Base-by-base conservation (phyloP, 768 basidiomycete species). In the Leucosporidium yakuticum region DNA sequence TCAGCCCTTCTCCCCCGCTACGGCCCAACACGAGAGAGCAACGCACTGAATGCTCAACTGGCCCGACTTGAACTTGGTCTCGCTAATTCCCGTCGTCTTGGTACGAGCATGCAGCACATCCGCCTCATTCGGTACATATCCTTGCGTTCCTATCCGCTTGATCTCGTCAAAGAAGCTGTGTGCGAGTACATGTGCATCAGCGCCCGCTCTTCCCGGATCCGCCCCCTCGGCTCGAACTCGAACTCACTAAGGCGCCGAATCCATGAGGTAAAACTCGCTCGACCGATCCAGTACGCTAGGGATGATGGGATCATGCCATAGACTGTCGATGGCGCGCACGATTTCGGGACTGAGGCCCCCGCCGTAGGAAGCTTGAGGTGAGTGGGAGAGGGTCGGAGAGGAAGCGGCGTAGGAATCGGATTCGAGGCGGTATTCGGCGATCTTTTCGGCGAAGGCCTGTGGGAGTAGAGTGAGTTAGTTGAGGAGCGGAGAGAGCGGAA, bases 191-290 rank as follows among this genome's bases (percentile, higher is more conserved):
- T 11, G 4, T 20, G 5, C 14, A 29, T 63, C 50, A 54, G 36
- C 62, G 60, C 20, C 47, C 23, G 39, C 23, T 11, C 8, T 25
- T 6, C n/a, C 51, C 23, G 14, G 19, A 9, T 31, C 57, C 21
- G 25, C 15, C 25, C 20, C 11, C 6, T 9, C 34, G 44, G 3
- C 11, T 21, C 23, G 7, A 36, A 1, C 12, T 29, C 8, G 59
- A 34, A 84, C 88, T 76, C 74, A 91, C 90, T 95, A 95, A 54
- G 83, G 82, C 0, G 94, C 94, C n/a, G 86, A 89, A 77, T 96
- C 94, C 91, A 94, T 95, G 20, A 96, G 81, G 76, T 95, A 94
- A 75, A 95, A 95, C 63, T 92, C 87, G 76, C 77, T 80, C 50
- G 74, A 74, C 20, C 81, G 77, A 64, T 81, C 80, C 67, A 83